phyloP scores from a whole-genome alignment of 2,329 filamentous ascomycete species.

The Aspergillus versicolor region DNA sequence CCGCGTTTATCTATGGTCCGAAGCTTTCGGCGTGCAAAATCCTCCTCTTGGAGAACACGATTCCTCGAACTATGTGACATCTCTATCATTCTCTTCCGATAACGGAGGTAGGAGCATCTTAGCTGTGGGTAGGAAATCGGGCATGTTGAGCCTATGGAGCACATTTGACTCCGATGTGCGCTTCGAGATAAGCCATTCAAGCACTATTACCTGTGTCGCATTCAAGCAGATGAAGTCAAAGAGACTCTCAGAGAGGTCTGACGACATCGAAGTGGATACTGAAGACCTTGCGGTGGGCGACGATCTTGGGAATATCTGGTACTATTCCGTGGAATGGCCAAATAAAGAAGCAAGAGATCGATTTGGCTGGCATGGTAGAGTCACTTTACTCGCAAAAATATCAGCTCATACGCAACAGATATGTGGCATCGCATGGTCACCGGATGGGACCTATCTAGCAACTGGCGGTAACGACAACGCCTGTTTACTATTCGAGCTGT shows the following conservation, averaged over 20 bases:
- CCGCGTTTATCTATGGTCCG: slow-evolving; percentile 85
- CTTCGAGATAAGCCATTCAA: slow-evolving; percentile 71
- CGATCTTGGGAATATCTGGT: slow-evolving; percentile 77
- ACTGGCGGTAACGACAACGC: slow-evolving; percentile 91
- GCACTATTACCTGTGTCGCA: slow-evolving; percentile 73
- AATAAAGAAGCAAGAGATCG: slow-evolving; percentile 58
- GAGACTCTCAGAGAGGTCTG: slow-evolving; percentile 49
- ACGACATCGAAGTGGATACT: slow-evolving; percentile 57
- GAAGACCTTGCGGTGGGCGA: slow-evolving; percentile 89
- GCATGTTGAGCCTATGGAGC: slow-evolving; percentile 75
- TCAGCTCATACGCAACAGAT: slow-evolving; percentile 83
- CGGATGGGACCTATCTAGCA: slow-evolving; percentile 72
- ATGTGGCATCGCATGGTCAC: slow-evolving; percentile 88
- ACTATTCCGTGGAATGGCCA: slow-evolving; percentile 87
- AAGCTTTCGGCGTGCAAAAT: slow-evolving; percentile 64
- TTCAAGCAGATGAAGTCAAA: slow-evolving; percentile 68
- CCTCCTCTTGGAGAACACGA: slow-evolving; percentile 55
- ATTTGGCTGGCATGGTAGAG: slow-evolving; percentile 72
- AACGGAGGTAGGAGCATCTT: slow-evolving; percentile 76
- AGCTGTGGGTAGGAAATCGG: slow-evolving; percentile 78
- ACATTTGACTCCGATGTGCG: slow-evolving; percentile 64
- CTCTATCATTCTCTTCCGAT: slow-evolving; percentile 83
- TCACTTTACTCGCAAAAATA: slow-evolving; percentile 75
- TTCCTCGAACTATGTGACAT: slow-evolving; percentile 65
- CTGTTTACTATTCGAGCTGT: slow-evolving; percentile 76